Conservation (phyloP, 208 protist species). For the Borovskyia barvae region DNA sequence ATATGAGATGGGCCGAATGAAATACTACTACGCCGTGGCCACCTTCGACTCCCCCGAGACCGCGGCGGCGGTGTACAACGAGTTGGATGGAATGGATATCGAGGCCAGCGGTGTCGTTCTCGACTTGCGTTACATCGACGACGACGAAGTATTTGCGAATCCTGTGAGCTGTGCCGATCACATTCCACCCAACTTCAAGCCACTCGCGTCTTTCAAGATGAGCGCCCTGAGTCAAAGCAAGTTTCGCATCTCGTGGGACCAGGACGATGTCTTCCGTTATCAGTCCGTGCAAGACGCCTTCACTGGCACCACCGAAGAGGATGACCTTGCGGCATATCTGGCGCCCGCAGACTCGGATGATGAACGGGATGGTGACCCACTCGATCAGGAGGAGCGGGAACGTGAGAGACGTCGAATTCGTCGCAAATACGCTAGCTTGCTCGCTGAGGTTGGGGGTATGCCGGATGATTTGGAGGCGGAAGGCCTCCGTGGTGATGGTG, state of each 20-base stretch:
- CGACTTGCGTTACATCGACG: conserved; percentile 96
- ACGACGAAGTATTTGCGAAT: conserved; percentile 85
- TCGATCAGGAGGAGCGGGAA: conserved; percentile 23
- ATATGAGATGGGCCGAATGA: conserved; percentile 94
- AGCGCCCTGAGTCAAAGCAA: conserved; percentile 83
- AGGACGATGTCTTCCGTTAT: conserved; percentile 86
- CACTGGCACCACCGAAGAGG: conserved; percentile 81
- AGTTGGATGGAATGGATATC: conserved; percentile 96
- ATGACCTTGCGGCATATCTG: conserved; percentile 88
- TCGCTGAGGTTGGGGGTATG: conserved; percentile 80
- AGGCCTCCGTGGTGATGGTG: neutral
- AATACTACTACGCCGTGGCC: conserved; percentile 98
- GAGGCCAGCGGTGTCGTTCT: conserved; percentile 94
- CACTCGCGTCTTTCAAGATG: conserved; percentile 76
- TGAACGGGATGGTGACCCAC: conserved; percentile 26
- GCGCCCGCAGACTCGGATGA: conserved; percentile 83
- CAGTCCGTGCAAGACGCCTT: conserved; percentile 84
- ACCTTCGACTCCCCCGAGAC: conserved; percentile 93
- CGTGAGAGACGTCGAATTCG: conserved; percentile 63
- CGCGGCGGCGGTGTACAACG: conserved; percentile 90
- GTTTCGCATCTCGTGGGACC: conserved; percentile 93
- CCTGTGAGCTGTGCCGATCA: conserved; percentile 58
- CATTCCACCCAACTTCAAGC: conserved; percentile 81
- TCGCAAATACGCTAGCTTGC: conserved; percentile 77
- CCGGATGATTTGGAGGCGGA: conserved; percentile 36